These are phyloP conservation scores for Lachnellula cervina DNA, from an alignment of 2,329 filamentous ascomycete genomes.

Conservation along the genomic window DNA sequence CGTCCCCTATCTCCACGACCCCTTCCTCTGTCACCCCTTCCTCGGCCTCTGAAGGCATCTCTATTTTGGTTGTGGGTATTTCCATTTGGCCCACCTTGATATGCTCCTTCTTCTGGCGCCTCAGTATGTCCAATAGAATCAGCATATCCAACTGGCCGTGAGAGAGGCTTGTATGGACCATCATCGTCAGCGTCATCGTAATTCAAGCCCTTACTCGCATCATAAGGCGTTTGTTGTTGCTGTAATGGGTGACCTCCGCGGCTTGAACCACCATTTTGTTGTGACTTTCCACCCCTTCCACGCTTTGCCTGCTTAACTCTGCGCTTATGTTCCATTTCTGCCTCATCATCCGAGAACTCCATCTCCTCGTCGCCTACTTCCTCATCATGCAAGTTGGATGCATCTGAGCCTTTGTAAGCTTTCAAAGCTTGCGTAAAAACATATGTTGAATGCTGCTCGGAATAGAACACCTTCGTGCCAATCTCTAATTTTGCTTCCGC, in stretches of 20 bases:
- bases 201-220: conserved; percentile 45
- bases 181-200: conserved; percentile 68
- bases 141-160: conserved; percentile 60
- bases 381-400: conserved; percentile 92
- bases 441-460: conserved; percentile 70
- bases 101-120: conserved; percentile 36
- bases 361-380: conserved; percentile 80
- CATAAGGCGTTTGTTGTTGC: conserved; percentile 30
- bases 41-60: conserved; percentile 22
- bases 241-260: conserved; percentile 34
- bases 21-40: conserved; percentile 22
- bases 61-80: conserved; percentile 17
- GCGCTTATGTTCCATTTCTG: conserved; percentile 77
- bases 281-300: conserved; percentile 50
- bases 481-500: conserved; percentile 60
- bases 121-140: conserved; percentile 41
- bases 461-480: conserved; percentile 73
- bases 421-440: conserved; percentile 83
- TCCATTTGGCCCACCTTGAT: conserved; percentile 9
- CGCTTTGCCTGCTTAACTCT: conserved; percentile 62
- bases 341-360: conserved; percentile 96
- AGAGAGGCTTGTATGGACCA: conserved; percentile 66
- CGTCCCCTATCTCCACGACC: conserved; percentile 21
- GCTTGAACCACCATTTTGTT: conserved; percentile 35
- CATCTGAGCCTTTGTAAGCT: conserved; percentile 80